A percentile compares a stretch with the other conserved stretches of the same genome.
phyloP scores from a whole-genome alignment of 192 early-diverging fungal genomes.

The Entomortierella chlamydospora region DNA sequence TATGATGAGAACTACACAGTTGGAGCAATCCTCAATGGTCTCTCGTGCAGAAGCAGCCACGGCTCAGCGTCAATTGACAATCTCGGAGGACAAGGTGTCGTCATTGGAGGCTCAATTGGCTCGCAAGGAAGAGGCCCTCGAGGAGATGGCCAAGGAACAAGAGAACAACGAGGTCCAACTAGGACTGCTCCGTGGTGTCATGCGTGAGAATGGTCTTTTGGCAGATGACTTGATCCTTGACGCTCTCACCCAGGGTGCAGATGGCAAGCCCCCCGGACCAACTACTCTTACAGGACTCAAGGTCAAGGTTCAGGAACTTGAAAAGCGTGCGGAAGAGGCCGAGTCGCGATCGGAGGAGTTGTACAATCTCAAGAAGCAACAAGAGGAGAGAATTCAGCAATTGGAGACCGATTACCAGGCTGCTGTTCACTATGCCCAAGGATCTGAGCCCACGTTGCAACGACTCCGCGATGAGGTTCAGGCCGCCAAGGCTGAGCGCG shows the following conservation, averaged over 20 bases:
- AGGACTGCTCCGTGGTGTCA: slow-evolving; percentile 61
- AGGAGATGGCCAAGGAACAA: slow-evolving; percentile 59
- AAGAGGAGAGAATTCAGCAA: slow-evolving; percentile 52
- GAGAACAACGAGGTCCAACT: slow-evolving; percentile 69
- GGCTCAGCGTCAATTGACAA: slow-evolving; percentile 52
- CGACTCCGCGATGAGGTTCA: slow-evolving; percentile 53
- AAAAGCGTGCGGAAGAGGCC: slow-evolving; percentile 27
- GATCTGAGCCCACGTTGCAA: slow-evolving; percentile 53
- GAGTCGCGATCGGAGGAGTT: slow-evolving; percentile 36
- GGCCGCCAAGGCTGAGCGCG: slow-evolving; percentile 17
- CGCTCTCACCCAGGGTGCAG: slow-evolving; percentile 27
- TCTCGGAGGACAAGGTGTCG: slow-evolving; percentile 57
- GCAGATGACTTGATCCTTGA: slow-evolving; percentile 53
- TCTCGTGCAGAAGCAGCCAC: slow-evolving; percentile 54
- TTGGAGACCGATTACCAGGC: slow-evolving; percentile 59
- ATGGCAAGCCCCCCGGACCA: slow-evolving; percentile 13
- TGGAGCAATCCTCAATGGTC: slow-evolving; percentile 60
- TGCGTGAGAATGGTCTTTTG: slow-evolving; percentile 60
- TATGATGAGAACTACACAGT: slow-evolving; percentile 56
- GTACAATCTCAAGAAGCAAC: slow-evolving; percentile 25
- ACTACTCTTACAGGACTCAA: slow-evolving; percentile 28
- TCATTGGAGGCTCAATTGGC: slow-evolving; percentile 47
- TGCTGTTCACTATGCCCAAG: slow-evolving; percentile 53
- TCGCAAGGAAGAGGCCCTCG: slow-evolving; percentile 57
- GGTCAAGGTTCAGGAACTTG: slow-evolving; percentile 26